Percentiles rank a stretch among this genome's conserved stretches.
Evolutionary conservation across 345 rosid species (phyloP).

Genomic region (Populus nigra): DNA sequence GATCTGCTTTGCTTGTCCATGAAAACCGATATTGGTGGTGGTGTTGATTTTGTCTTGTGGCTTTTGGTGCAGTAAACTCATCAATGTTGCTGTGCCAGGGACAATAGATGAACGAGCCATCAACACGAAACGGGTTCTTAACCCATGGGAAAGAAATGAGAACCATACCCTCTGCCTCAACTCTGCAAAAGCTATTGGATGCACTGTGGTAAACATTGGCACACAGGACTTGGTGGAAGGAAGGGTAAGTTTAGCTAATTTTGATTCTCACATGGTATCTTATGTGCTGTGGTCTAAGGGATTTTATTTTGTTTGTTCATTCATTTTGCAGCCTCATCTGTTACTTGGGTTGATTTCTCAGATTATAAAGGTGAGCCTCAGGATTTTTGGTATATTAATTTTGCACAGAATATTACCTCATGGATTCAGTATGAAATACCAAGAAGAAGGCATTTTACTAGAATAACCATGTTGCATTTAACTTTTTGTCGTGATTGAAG

Average conservation of each 20-base stretch:
- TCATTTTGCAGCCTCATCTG: conserved; percentile 59
- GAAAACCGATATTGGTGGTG: conserved; percentile 9
- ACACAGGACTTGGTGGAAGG: conserved; percentile 85
- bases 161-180: conserved; percentile 93
- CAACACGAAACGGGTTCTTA: conserved; percentile 74
- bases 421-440: neutral
- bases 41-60: conserved; percentile 18
- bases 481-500: neutral
- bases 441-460: neutral
- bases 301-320: neutral
- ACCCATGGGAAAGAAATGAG: conserved; percentile 92
- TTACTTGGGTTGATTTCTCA: conserved; percentile 88
- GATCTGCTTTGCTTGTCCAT: neutral
- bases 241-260: conserved; percentile 52
- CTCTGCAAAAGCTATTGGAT: conserved; percentile 90
- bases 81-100: conserved; percentile 86
- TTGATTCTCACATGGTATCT: conserved; percentile 12
- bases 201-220: conserved; percentile 82
- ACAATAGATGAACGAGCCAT: conserved; percentile 93
- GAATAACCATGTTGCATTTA: neutral
- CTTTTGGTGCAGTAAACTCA: conserved; percentile 61
- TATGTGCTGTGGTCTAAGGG: neutral
- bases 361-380: conserved; percentile 75
- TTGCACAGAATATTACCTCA: neutral
- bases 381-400: neutral